These are phyloP conservation scores for Inonotus hispidus DNA, from an alignment of 1,284 basidiomycete species.

Conservation along the genomic window DNA sequence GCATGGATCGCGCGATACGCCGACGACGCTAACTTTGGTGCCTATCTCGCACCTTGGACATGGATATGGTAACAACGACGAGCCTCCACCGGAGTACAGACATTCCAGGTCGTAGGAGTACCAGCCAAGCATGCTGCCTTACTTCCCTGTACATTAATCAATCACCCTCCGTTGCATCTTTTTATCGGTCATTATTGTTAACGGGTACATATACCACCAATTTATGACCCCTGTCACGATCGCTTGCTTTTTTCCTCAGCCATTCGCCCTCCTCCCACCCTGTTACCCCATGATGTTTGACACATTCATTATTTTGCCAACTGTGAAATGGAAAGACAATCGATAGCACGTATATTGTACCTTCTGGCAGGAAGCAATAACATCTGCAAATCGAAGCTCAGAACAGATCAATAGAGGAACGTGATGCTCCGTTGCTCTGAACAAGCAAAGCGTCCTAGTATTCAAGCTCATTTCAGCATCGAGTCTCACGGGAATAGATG, in stretches of 20 bases:
- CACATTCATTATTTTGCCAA: neutral
- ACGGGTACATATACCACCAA: neutral
- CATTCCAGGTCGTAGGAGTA: neutral
- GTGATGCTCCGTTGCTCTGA: slow-evolving; percentile 27
- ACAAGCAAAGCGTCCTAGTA: slow-evolving; percentile 32
- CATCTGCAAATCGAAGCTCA: neutral
- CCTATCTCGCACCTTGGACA: neutral
- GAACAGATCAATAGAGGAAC: slow-evolving; percentile 27
- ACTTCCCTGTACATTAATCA: neutral
- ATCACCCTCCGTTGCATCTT: neutral
- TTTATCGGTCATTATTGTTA: neutral
- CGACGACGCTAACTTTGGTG: too few species aligned
- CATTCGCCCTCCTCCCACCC: neutral
- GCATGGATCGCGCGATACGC: neutral
- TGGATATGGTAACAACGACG: neutral
- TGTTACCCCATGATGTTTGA: neutral
- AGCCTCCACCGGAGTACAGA: neutral
- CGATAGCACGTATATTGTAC: too few species aligned
- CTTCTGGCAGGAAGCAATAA: too few species aligned
- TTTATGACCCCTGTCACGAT: neutral
- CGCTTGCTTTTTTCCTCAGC: neutral
- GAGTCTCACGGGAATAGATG: neutral
- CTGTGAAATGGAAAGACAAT: neutral
- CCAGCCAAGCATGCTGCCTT: neutral
- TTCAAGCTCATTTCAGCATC: neutral